Base-by-base conservation (phyloP, 345 rosid species). In the Microthlaspi erraticum region DNA sequence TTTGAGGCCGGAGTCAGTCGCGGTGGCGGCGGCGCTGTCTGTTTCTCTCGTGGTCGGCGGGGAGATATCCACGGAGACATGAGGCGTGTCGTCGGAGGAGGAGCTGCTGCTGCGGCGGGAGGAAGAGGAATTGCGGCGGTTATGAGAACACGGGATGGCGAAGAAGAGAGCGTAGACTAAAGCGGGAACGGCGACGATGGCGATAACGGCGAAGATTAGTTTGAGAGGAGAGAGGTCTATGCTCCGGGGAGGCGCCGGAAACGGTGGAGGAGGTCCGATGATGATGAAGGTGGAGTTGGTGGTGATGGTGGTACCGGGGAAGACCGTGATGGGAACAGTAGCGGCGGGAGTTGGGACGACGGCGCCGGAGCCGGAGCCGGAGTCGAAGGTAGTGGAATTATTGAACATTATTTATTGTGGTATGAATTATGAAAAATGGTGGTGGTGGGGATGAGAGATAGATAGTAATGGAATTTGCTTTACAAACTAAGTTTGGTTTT, bases 151-250 rank as follows among this genome's bases (percentile, higher is more conserved):
- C 10, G 77, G 84, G 66, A 80, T 2, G 38, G 90, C 62, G 72
- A 85, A 85, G 69, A 86, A 81, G 73, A 88, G 67, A 46, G 92
- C 81, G 82, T 81, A 93, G 76, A 81, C 83, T 77, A 93, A 69
- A 63, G 82, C 78, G 8, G 91, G 90, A 81, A 90, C 81, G 48
- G 92, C 82, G 83, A 90, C 60, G 67, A 90, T 36, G 1, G 97
- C 97, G 11, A 93, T 32, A 60, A 93, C 66, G 36, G 84, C 88
- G 39, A 90, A 84, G 18, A 88, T 72, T 78, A 88, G 80, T 70
- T 81, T 84, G 7, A 90, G 83, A 44, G 97, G 88, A 13, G 97
- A 78, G 19, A 93, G 53, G 74, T 88, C 93, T 46, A 86, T 75
- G 70, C 71, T 81, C 9, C 82, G 73, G 3, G 92, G 73, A 6